phyloP scores from a whole-genome alignment of 2,329 filamentous ascomycete genomes.

The Monascus ruber region DNA sequence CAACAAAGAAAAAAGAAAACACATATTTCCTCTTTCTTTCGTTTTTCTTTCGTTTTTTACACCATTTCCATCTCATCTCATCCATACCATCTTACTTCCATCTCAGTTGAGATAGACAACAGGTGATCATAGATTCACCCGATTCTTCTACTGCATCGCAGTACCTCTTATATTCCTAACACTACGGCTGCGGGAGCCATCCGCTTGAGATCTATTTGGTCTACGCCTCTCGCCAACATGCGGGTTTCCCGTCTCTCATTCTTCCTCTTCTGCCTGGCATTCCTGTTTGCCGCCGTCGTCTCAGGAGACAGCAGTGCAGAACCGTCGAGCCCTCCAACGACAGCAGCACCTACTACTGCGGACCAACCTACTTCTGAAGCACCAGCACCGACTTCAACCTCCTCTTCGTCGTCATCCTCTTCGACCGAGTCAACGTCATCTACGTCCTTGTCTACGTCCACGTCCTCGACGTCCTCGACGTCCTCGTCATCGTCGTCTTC shows the following conservation, averaged over 20 bases:
- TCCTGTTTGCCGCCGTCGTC: conserved; percentile 19
- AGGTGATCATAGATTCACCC: no score
- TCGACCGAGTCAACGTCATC: no score
- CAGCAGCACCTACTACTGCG: no score
- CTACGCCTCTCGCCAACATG: conserved; percentile 13
- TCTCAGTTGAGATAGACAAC: no score
- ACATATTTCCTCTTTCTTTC: neutral
- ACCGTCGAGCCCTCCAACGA: no score
- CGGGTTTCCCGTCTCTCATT: conserved; percentile 20
- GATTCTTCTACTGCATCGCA: no score
- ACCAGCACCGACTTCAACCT: conserved; percentile 2
- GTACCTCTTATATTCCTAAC: no score
- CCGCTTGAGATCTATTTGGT: neutral
- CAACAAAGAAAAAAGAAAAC: no score
- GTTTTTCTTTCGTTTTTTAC: neutral
- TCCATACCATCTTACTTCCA: no score
- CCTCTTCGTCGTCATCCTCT: neutral
- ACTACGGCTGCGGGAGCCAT: neutral
- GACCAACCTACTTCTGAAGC: conserved; percentile 1
- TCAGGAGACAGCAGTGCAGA: conserved; percentile 9
- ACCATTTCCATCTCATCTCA: neutral
- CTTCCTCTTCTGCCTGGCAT: conserved; percentile 21
- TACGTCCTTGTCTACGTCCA: neutral
- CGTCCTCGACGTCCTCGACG: conserved; percentile 3
- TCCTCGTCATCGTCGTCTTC: conserved; percentile 8